Evolutionary conservation across 805 yeast genomes (phyloP).

Genomic region (Cyberlindnera petersonii): DNA sequence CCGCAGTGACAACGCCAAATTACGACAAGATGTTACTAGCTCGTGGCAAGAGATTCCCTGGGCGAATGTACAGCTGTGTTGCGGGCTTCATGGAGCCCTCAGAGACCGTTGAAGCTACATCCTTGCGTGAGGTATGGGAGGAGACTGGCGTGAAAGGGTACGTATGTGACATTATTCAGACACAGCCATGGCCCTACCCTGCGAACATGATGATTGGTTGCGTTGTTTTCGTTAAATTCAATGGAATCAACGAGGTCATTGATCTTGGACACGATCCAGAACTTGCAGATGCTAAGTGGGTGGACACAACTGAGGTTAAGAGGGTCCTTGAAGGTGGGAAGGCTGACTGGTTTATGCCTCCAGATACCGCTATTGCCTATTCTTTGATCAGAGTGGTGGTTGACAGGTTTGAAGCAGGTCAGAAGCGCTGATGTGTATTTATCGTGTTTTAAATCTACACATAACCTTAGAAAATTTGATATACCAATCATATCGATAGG

Average conservation of each 20-base stretch:
- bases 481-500: neutral
- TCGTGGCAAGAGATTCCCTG: conserved; percentile 57
- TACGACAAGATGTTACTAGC: conserved; percentile 67
- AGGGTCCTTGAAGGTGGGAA: conserved; percentile 19
- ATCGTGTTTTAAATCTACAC: no score
- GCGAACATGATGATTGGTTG: conserved; percentile 93
- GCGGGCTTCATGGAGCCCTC: conserved; percentile 97
- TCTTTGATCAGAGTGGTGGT: conserved; percentile 24
- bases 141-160: conserved; percentile 79
- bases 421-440: no score
- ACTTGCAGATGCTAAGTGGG: conserved; percentile 83
- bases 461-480: no score
- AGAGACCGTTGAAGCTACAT: conserved; percentile 86
- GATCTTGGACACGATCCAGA: conserved; percentile 82
- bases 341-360: conserved; percentile 26
- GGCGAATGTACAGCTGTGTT: conserved; percentile 70
- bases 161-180: conserved; percentile 55
- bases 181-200: conserved; percentile 99
- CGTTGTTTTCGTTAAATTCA: conserved; percentile 68
- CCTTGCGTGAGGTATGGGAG: conserved; percentile 89
- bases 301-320: conserved; percentile 51
- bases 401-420: conserved; percentile 7
- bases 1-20: conserved; percentile 64
- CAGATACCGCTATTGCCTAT: conserved; percentile 28
- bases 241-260: conserved; percentile 60